These are phyloP conservation scores for Vanilla planifolia DNA, from an alignment of 106 monocot species.

Conservation along the genomic window DNA sequence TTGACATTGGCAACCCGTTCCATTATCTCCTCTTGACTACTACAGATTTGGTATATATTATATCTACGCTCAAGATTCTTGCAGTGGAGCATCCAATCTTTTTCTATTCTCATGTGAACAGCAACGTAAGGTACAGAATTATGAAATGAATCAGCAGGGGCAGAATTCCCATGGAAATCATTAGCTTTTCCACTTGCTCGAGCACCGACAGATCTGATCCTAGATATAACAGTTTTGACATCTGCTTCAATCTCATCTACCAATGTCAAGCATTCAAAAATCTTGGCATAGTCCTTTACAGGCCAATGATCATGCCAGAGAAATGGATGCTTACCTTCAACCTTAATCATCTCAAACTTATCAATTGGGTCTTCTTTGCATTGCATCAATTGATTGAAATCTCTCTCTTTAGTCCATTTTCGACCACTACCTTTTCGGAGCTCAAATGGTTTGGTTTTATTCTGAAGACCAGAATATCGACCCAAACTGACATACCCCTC, in stretches of 20 bases:
- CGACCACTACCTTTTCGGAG: constrained; percentile 90
- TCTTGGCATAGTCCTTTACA: constrained; percentile 62
- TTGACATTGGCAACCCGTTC: constrained; percentile 42
- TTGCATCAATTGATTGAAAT: constrained; percentile 58
- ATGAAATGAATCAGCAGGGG: not conserved
- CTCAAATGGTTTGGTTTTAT: constrained; percentile 41
- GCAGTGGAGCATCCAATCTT: constrained; percentile 99
- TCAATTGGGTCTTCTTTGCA: constrained; percentile 28
- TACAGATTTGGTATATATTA: constrained; percentile 72
- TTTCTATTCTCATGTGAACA: constrained; percentile 95
- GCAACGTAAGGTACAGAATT: constrained; percentile 53
- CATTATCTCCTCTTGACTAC: constrained; percentile 79
- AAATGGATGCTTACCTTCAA: constrained; percentile 77
- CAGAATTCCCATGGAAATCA: not conserved
- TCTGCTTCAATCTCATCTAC: constrained; percentile 71
- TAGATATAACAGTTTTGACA: constrained; percentile 53
- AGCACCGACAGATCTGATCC: constrained; percentile 41
- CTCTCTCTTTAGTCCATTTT: constrained; percentile 83
- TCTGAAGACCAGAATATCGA: constrained; percentile 40
- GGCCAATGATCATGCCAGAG: constrained; percentile 99
- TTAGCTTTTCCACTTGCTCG: constrained; percentile 11
- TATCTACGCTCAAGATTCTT: constrained; percentile 73
- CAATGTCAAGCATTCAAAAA: constrained; percentile 69
- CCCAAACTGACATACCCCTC: constrained; percentile 55
- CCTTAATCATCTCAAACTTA: constrained; percentile 46